phyloP scores from a whole-genome alignment of 2,329 filamentous ascomycete species.

The Alternaria brassicae region DNA sequence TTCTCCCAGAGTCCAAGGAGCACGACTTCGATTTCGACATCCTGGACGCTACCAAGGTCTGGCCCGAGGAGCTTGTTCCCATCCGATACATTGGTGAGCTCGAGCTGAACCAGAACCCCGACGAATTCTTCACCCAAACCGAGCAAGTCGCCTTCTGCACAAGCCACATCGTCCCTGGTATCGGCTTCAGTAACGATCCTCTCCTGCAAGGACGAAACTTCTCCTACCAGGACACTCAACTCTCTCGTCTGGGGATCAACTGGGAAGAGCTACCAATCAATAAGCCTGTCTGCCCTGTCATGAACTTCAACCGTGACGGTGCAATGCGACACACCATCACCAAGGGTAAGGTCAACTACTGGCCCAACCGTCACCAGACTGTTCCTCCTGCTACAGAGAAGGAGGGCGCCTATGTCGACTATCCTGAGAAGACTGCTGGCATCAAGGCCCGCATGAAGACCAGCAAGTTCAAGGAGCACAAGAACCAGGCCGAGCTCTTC shows the following conservation, averaged over 20 bases:
- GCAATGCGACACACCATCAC: conserved; percentile 75
- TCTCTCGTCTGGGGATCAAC: conserved; percentile 74
- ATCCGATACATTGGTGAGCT: conserved; percentile 80
- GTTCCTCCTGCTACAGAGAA: conserved; percentile 67
- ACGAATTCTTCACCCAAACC: conserved; percentile 82
- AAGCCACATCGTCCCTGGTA: conserved; percentile 77
- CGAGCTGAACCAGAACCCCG: conserved; percentile 78
- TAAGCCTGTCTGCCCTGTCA: conserved; percentile 74
- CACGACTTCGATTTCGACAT: conserved; percentile 86
- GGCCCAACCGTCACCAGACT: conserved; percentile 73
- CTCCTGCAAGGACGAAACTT: conserved; percentile 76
- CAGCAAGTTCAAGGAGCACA: conserved; percentile 79
- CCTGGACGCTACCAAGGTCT: conserved; percentile 83
- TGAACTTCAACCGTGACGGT: conserved; percentile 80
- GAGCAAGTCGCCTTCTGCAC: conserved; percentile 88
- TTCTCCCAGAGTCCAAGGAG: conserved; percentile 73
- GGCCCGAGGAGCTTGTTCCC: conserved; percentile 79
- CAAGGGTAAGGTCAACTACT: conserved; percentile 78
- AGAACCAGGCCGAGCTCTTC: conserved; percentile 80
- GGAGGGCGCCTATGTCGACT: conserved; percentile 74
- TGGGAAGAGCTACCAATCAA: conserved; percentile 82
- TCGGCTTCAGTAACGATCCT: conserved; percentile 79
- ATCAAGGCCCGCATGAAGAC: conserved; percentile 74
- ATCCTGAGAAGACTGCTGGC: conserved; percentile 68
- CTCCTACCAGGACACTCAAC: conserved; percentile 71